Base-by-base conservation (phyloP, 2,329 filamentous ascomycete genomes). In the Aspergillus intermedius region DNA sequence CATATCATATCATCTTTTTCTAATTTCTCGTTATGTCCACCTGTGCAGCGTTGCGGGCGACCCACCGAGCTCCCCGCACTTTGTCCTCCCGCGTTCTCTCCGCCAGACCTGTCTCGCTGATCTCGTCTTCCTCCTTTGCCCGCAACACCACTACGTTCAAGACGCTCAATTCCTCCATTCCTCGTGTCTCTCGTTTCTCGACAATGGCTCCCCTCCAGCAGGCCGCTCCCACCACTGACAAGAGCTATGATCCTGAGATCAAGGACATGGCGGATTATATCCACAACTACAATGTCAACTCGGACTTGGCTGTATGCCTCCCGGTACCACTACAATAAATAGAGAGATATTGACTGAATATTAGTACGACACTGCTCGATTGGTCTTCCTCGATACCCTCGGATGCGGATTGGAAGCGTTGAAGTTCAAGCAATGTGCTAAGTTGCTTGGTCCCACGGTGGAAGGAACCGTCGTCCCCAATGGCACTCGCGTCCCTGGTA, bases 321-420 rank as follows among this genome's bases (percentile, higher is more conserved):
- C 17, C 17, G 17, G 2, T 3, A 19, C 17, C 17, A 2, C 17
- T 19, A 19, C 17, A 19, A 19, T 19, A 3, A 19, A 19, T 19
- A 19, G 17, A 19, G 17, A 19, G 17, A 19, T 19, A 19, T 19
- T 19, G 17, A 19, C 17, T 19, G 17, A 19, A 19, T 19, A 3
- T 19, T 19, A 72, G 69, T 94, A 87, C 68, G 93, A 98, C 72
- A 98, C 93, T 44, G 93, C 93, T 54, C 86, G 93, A 74, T 91
- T 90, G 77, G 91, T 97, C 60, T 90, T 98, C 72, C 83, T 97
- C 66, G 93, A 98, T 72, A 97, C 93, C 48, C 81, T 98, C 43
- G 93, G 93, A 65, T 98, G 93, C 71, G 93, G 93, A 68, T 84
- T 98, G 55, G 91, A 97, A 77, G 93, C 88, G 59, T 81, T 98